phyloP scores from a whole-genome alignment of 2,329 filamentous ascomycete species.

The Pseudogymnoascus sp. region DNA sequence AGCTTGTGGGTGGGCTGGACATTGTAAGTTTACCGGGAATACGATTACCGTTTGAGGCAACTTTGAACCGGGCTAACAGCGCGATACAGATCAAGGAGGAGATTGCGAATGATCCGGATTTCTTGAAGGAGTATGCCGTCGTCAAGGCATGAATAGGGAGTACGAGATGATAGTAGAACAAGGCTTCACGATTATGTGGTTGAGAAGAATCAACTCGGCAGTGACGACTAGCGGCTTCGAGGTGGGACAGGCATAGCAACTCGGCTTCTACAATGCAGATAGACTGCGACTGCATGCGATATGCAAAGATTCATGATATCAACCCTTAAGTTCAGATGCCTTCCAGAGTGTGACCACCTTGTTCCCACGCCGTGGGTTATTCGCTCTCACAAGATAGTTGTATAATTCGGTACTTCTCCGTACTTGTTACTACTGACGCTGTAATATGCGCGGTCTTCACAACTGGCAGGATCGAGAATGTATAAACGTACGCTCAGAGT shows the following conservation, averaged over 20 bases:
- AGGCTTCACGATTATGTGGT: not conserved
- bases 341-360: not conserved
- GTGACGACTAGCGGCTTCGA: not conserved
- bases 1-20: slow-evolving; percentile 87
- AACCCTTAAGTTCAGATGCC: not conserved
- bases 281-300: not conserved
- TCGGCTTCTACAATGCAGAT: not conserved
- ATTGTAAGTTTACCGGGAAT: slow-evolving; percentile 61
- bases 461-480: not conserved
- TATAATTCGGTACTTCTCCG: not conserved
- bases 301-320: slow-evolving; percentile 1
- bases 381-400: not conserved
- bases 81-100: slow-evolving; percentile 78
- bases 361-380: not conserved
- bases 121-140: slow-evolving; percentile 67
- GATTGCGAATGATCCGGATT: slow-evolving; percentile 72
- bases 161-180: not conserved
- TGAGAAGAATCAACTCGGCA: not conserved
- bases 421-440: not conserved
- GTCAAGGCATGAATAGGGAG: slow-evolving; percentile 16
- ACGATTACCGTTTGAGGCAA: not conserved
- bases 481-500: not conserved
- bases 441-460: not conserved
- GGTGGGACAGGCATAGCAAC: not conserved
- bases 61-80: slow-evolving; percentile 12